A percentile compares a stretch with the other conserved stretches of the same genome.
Evolutionary conservation across 139 green algal genomes (phyloP).

Genomic region (Eudorina sp.): DNA sequence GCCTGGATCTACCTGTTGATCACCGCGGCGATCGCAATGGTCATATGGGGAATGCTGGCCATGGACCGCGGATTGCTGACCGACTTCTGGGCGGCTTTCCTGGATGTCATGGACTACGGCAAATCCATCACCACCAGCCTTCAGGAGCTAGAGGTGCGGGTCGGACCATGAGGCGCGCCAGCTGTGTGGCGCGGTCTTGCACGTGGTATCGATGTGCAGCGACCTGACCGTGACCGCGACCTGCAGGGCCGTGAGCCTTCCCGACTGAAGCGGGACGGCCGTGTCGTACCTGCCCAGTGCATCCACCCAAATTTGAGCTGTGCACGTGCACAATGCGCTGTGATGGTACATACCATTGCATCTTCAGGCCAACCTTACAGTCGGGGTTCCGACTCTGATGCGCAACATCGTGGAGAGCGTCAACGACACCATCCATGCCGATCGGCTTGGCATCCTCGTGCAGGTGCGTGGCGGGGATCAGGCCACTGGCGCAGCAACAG

Average conservation of each 20-base stretch:
- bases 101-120: not conserved
- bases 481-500: too few species aligned
- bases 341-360: too few species aligned
- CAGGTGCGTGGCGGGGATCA: too few species aligned
- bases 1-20: not conserved
- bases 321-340: not conserved
- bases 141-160: not conserved
- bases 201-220: not conserved
- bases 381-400: too few species aligned
- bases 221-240: not conserved
- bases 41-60: constrained; percentile 38
- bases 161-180: too few species aligned
- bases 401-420: too few species aligned
- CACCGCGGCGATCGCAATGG: not conserved
- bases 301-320: not conserved
- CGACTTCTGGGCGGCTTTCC: not conserved
- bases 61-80: not conserved
- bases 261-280: not conserved
- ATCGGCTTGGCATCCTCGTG: too few species aligned
- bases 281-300: not conserved
- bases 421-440: too few species aligned
- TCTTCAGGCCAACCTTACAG: too few species aligned
- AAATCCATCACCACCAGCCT: not conserved
- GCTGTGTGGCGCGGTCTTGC: too few species aligned
- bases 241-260: not conserved